These are phyloP conservation scores for Eremochloa ophiuroides DNA, from an alignment of 176 grass and related monocot genomes.

Conservation along the genomic window DNA sequence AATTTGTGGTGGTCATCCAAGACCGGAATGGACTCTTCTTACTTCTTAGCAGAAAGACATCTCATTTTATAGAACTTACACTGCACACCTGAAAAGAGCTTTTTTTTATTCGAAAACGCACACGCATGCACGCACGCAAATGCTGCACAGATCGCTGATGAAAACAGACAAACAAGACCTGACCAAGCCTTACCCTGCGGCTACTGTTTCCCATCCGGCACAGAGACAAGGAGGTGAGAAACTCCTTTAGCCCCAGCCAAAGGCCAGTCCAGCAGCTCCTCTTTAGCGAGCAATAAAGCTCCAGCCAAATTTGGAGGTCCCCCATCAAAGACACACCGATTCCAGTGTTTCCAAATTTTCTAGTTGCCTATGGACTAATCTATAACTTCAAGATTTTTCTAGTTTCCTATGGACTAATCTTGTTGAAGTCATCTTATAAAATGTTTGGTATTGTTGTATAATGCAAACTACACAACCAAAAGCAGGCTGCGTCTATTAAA, in stretches of 20 bases:
- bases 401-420: no score
- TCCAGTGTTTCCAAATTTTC: no score
- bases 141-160: neutral
- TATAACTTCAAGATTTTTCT: no score
- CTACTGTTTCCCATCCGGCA: neutral
- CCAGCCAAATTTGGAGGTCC: neutral
- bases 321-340: neutral
- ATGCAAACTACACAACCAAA: neutral
- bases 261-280: neutral
- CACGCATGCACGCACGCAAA: no score
- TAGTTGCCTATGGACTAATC: no score
- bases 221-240: neutral
- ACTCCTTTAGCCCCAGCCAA: neutral
- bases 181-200: neutral
- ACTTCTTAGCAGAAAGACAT: neutral
- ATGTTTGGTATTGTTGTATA: neutral
- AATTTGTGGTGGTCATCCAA: neutral
- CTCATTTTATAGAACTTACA: neutral
- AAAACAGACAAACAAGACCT: neutral
- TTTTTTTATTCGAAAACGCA: neutral
- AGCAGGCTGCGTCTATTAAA: neutral
- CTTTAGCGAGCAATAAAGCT: neutral
- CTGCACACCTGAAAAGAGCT: neutral
- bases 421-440: neutral
- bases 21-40: neutral